Conservation (phyloP, 306 rosid genomes). For the Fragaria vesca region DNA sequence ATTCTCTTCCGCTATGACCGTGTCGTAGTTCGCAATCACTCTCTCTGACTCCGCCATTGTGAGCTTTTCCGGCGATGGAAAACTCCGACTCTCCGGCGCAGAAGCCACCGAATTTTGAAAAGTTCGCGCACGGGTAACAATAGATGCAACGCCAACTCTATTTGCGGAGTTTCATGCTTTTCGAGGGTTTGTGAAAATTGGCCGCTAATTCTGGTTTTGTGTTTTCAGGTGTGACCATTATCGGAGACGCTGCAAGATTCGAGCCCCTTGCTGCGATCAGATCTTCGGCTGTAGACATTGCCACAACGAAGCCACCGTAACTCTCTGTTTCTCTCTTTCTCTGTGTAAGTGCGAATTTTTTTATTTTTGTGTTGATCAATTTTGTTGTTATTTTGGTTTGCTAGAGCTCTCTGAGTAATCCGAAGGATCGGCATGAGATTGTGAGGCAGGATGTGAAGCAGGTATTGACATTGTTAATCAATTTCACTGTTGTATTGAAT, state of each 20-base stretch:
- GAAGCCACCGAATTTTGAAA: slow-evolving; percentile 31
- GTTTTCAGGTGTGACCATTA: slow-evolving; percentile 56
- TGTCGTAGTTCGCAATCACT: background rate
- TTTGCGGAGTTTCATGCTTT: background rate
- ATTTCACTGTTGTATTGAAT: background rate
- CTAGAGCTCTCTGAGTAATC: slow-evolving; percentile 52
- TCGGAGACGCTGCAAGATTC: slow-evolving; percentile 59
- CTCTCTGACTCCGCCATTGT: background rate
- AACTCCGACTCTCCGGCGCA: slow-evolving; percentile 8
- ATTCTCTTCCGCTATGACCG: too few species aligned
- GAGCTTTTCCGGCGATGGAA: slow-evolving; percentile 8
- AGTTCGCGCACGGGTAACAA: slow-evolving; percentile 39
- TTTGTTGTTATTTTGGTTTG: slow-evolving; percentile 2
- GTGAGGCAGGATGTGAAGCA: slow-evolving; percentile 60
- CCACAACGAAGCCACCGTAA: slow-evolving; percentile 67
- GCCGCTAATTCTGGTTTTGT: background rate
- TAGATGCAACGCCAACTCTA: background rate
- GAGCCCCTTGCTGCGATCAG: slow-evolving; percentile 69
- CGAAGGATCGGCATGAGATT: slow-evolving; percentile 52
- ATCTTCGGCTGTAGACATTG: slow-evolving; percentile 69
- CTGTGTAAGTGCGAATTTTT: background rate
- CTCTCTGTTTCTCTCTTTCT: background rate
- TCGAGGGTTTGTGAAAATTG: background rate
- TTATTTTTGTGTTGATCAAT: background rate
- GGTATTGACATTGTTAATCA: slow-evolving; percentile 19